phyloP scores from a whole-genome alignment of 2,329 filamentous ascomycete species.

The Penicillium hesseltinei region DNA sequence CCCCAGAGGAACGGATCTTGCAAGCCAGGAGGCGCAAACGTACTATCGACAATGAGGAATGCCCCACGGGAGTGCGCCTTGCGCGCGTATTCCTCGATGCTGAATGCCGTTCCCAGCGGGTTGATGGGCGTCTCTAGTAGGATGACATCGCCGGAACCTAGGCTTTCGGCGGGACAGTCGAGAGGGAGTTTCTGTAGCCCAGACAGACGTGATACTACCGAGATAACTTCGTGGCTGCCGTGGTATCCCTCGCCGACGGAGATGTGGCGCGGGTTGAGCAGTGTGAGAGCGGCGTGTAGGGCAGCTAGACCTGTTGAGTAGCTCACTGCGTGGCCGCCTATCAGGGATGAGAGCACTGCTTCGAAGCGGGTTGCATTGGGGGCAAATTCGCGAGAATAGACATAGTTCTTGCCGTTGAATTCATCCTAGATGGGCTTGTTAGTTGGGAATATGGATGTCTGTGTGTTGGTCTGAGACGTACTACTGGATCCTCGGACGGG shows the following conservation, averaged over 20 bases:
- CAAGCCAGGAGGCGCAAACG: conserved; percentile 87
- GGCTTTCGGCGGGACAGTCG: conserved; percentile 61
- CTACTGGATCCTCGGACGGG: conserved; percentile 53
- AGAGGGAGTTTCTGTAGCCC: conserved; percentile 71
- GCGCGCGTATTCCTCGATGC: conserved; percentile 66
- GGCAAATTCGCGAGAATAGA: conserved; percentile 79
- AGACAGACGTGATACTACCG: conserved; percentile 69
- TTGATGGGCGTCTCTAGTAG: conserved; percentile 92
- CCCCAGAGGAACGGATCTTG: conserved; percentile 77
- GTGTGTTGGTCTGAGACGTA: conserved; percentile 37
- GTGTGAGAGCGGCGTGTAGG: conserved; percentile 80
- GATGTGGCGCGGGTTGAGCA: conserved; percentile 76
- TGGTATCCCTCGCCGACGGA: conserved; percentile 86
- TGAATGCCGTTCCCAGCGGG: conserved; percentile 74
- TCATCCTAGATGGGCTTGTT: conserved; percentile 14
- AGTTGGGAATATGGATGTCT: background rate
- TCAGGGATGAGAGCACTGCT: conserved; percentile 71
- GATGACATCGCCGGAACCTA: conserved; percentile 68
- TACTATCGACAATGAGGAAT: conserved; percentile 76
- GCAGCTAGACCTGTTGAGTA: conserved; percentile 83
- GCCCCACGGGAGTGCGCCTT: conserved; percentile 64
- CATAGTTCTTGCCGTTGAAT: conserved; percentile 50
- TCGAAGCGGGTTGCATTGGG: conserved; percentile 86
- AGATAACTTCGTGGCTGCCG: conserved; percentile 86
- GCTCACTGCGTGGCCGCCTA: conserved; percentile 63